Conservation (phyloP, 768 basidiomycete species). For the Mycena alexandri region DNA sequence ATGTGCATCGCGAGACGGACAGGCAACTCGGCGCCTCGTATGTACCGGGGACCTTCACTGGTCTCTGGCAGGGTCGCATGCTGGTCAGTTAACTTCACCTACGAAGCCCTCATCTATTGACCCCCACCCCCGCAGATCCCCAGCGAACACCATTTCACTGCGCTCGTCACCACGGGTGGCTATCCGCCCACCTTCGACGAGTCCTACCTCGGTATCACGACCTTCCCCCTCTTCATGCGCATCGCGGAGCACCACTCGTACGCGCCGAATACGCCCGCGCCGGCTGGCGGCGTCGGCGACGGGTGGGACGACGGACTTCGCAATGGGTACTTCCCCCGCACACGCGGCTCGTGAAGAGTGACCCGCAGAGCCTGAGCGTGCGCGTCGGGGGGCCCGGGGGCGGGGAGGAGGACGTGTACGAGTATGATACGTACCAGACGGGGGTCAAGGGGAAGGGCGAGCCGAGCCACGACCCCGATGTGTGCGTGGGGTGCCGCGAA, state of each 20-base stretch:
- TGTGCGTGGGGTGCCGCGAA: constrained; percentile 43
- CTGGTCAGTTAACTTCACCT: constrained; percentile 56
- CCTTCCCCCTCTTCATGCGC: constrained; percentile 69
- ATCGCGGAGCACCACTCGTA: constrained; percentile 65
- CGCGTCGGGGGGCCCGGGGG: constrained; percentile 31
- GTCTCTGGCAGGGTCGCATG: constrained; percentile 74
- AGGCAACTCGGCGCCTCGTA: constrained; percentile 46
- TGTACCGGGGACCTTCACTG: constrained; percentile 60
- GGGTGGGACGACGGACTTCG: constrained; percentile 50
- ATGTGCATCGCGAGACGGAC: constrained; percentile 34
- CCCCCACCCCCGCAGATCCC: constrained; percentile 46
- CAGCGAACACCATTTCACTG: constrained; percentile 44
- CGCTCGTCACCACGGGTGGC: constrained; percentile 40
- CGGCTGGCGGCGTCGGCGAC: constrained; percentile 3
- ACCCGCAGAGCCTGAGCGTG: constrained; percentile 24
- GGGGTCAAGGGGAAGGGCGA: constrained; percentile 42
- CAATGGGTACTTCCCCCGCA: constrained; percentile 55
- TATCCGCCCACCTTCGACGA: constrained; percentile 46
- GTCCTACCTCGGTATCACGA: constrained; percentile 45
- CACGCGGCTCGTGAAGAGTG: constrained; percentile 35
- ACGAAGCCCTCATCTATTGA: not conserved
- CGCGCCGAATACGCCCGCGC: constrained; percentile 35
- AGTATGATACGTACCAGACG: constrained; percentile 57
- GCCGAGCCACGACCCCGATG: constrained; percentile 45
- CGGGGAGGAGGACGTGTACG: constrained; percentile 30